phyloP scores from a whole-genome alignment of 2,329 filamentous ascomycete species.

The Alternaria incomplexa region DNA sequence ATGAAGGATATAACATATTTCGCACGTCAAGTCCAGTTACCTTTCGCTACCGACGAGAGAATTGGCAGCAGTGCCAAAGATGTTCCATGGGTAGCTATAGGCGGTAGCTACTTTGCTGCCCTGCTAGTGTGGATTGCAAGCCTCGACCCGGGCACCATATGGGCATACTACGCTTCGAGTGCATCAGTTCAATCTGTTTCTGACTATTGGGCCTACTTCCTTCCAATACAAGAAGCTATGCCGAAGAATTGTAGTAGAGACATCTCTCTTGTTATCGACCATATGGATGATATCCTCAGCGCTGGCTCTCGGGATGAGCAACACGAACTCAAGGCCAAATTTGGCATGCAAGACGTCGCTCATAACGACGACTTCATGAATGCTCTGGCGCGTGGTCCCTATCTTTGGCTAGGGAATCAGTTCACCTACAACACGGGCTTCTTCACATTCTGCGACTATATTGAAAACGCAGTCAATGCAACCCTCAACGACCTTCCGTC shows the following conservation, averaged over 20 bases:
- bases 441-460: not conserved
- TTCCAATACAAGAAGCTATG: not conserved
- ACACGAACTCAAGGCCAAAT: not conserved
- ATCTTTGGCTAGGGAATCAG: not conserved
- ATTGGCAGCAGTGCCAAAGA: not conserved
- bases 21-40: not conserved
- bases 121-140: not conserved
- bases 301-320: not conserved
- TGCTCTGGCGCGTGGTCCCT: not conserved
- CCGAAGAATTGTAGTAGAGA: not conserved
- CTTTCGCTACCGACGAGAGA: not conserved
- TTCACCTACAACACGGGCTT: not conserved
- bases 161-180: not conserved
- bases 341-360: not conserved
- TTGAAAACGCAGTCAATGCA: not conserved
- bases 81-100: not conserved
- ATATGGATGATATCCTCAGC: not conserved
- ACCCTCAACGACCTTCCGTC: not conserved
- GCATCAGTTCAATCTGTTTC: not conserved
- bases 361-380: not conserved
- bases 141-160: not conserved
- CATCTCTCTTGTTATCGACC: not conserved
- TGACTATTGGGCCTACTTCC: not conserved
- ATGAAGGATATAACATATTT: not conserved
- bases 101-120: not conserved